phyloP scores from a whole-genome alignment of 768 basidiomycete species.

The Mycena latifolia region DNA sequence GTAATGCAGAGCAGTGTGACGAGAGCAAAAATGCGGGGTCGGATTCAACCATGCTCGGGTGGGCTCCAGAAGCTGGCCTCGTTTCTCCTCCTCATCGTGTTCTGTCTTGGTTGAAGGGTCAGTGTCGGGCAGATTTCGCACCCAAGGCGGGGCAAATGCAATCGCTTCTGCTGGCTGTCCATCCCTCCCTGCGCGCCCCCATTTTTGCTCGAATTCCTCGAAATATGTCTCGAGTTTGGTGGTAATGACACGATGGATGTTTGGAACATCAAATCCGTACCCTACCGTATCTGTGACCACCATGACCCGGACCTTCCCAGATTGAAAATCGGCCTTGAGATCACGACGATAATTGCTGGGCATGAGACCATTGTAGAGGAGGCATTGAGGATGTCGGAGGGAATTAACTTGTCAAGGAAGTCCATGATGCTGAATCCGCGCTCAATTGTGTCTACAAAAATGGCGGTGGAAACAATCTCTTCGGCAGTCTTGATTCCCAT shows the following conservation, averaged over 20 bases:
- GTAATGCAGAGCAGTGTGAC: neutral
- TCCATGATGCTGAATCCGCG: constrained; percentile 13
- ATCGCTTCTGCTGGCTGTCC: neutral
- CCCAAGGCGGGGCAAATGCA: constrained; percentile 1
- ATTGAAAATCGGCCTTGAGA: constrained; percentile 10
- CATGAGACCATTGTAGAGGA: constrained; percentile 27
- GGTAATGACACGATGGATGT: constrained; percentile 3
- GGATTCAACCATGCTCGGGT: neutral
- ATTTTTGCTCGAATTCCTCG: neutral
- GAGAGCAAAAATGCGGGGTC: neutral
- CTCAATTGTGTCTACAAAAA: constrained; percentile 21
- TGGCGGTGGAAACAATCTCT: constrained; percentile 16
- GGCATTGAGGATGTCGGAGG: constrained; percentile 12
- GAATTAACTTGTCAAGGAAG: constrained; percentile 26
- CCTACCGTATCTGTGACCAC: constrained; percentile 13
- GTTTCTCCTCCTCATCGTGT: neutral
- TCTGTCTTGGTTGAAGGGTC: neutral
- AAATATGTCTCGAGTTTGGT: neutral
- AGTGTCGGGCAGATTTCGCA: neutral
- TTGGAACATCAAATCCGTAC: constrained; percentile 17
- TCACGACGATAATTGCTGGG: constrained; percentile 21
- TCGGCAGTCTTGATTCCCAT: neutral
- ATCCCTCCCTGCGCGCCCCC: neutral
- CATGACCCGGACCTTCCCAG: neutral
- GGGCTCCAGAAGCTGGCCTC: neutral